Evolutionary conservation across 164 flowering plant species (phyloP).

Genomic region (Cinnamomum chago): DNA sequence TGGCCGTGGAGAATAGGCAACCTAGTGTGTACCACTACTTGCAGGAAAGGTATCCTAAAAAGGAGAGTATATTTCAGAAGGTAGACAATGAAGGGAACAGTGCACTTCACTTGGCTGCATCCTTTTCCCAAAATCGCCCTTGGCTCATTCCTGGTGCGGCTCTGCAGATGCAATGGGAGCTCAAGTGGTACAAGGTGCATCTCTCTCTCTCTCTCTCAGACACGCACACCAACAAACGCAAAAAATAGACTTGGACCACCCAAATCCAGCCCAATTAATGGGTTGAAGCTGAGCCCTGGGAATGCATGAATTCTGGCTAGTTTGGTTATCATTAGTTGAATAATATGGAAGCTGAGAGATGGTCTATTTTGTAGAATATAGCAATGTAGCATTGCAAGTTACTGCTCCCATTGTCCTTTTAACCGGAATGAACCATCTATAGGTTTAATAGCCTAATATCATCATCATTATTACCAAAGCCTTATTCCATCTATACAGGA

Average conservation of each 20-base stretch:
- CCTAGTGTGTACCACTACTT: slow-evolving; percentile 24
- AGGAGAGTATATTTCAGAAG: background rate
- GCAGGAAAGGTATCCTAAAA: background rate
- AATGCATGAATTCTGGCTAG: background rate
- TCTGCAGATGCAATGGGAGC: slow-evolving; percentile 47
- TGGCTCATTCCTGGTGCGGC: slow-evolving; percentile 45
- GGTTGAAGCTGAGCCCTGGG: background rate
- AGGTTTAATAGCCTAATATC: no score
- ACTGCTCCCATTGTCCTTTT: background rate
- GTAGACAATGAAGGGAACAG: slow-evolving; percentile 38
- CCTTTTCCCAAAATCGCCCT: slow-evolving; percentile 20
- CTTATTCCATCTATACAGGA: no score
- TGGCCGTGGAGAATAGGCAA: slow-evolving; percentile 43
- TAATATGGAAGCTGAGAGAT: background rate
- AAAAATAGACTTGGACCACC: no score
- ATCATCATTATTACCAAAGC: no score
- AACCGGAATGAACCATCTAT: no score
- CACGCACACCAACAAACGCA: no score
- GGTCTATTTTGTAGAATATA: background rate
- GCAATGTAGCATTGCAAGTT: background rate
- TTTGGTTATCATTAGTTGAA: background rate
- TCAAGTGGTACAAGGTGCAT: slow-evolving; percentile 45
- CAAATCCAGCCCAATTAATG: background rate
- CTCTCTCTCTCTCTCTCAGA: background rate
- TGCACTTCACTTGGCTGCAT: slow-evolving; percentile 38